A percentile compares a stretch with the other conserved stretches of the same genome.
These are phyloP conservation scores for Zygosaccharomyces sapae DNA, from an alignment of 1,139 yeast species.

Conservation along the genomic window DNA sequence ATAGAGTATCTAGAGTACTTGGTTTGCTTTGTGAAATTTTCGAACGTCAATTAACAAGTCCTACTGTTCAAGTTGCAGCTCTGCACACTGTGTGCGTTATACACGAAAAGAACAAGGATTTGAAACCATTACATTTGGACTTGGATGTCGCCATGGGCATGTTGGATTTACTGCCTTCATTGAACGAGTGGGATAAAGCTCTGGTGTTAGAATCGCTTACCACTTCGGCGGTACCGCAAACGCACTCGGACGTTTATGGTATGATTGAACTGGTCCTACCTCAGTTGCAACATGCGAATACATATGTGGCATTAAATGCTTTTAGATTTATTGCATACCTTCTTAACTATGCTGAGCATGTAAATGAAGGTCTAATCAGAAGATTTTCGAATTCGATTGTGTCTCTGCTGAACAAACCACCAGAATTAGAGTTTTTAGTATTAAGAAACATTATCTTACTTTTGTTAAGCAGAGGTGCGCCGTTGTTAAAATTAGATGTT, in stretches of 20 bases:
- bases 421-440: constrained; percentile 82
- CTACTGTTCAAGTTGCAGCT: constrained; percentile 67
- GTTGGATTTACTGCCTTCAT: constrained; percentile 23
- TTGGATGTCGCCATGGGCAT: constrained; percentile 23
- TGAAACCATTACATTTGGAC: constrained; percentile 35
- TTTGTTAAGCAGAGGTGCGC: constrained; percentile 60
- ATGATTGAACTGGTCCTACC: constrained; percentile 70
- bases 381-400: constrained; percentile 70
- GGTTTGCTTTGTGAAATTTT: constrained; percentile 50
- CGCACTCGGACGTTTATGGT: constrained; percentile 57
- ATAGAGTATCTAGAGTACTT: constrained; percentile 42
- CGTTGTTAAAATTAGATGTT: constrained; percentile 59
- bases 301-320: constrained; percentile 77
- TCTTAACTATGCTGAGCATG: constrained; percentile 59
- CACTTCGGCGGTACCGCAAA: constrained; percentile 67
- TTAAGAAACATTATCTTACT: constrained; percentile 75
- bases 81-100: constrained; percentile 64
- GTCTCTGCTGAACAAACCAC: constrained; percentile 67
- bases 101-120: constrained; percentile 45
- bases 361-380: constrained; percentile 44
- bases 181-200: constrained; percentile 75
- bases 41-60: constrained; percentile 56
- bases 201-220: constrained; percentile 61
- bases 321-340: constrained; percentile 68
- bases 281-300: constrained; percentile 72